Evolutionary conservation across 148 eudicot species (phyloP), one percentile per base, ranked within the genome.

Genomic region (Nyssa sinensis): DNA sequence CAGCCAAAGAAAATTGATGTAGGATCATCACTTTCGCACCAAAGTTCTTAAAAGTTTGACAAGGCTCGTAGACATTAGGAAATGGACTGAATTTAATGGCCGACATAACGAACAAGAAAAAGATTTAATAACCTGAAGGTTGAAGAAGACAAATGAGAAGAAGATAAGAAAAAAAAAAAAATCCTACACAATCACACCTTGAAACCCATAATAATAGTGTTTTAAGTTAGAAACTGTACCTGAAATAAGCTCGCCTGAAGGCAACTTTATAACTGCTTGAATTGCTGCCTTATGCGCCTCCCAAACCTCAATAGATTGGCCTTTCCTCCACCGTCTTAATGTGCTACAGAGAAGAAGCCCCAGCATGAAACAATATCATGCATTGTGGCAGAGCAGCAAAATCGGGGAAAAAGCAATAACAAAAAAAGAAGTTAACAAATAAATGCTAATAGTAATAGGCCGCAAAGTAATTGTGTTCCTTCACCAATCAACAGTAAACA

Each of bases 241-340:
- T 85, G 99, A 93, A 49, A 86, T 88, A 83, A 95, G 86, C 83
- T 93, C 97, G 37, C 98, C 99, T 33, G 99, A 88, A 13, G 94
- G 86, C 49, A 95, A 83, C 75, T 79, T 91, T 63, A 88, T 78
- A 76, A 95, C 84, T 59, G 94, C 93, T 79, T 95, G 99, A 44
- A 95, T 85, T 60, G 97, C 86, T 72, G 94, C 75, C 49, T 76
- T 87, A 82, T 95, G 99, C 76, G 90, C 94, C 79, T 95, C 89
- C 93, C 86, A 84, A 49, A 85, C 85, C 53, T 89, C 99, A 73
- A 88, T 81, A 62, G 73, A 75, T 77, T 89, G 88, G 39, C 93
- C 93, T 59, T 85, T 83, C 81, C 86, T 92, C 99, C 99, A 95
- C 70, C 98, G 78, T 81, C 85, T 86, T 77, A 95, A 47, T 73